phyloP scores from a whole-genome alignment of 2,329 filamentous ascomycete species.

The Myotisia sp. region DNA sequence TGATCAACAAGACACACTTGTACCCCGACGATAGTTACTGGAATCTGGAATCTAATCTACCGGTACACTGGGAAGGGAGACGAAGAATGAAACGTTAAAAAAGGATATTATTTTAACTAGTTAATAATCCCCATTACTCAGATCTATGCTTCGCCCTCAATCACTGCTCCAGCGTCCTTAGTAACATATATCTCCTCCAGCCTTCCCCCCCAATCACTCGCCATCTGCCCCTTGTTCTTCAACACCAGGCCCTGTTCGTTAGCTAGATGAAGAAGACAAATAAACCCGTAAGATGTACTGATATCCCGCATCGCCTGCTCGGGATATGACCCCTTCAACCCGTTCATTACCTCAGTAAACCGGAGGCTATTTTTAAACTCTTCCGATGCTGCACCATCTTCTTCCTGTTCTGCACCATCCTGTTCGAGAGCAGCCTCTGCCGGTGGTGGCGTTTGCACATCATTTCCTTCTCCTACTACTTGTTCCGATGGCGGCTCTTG shows the following conservation, averaged over 20 bases:
- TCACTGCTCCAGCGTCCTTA: slow-evolving; percentile 25
- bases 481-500: not conserved
- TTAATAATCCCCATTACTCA: too few relatives aligned
- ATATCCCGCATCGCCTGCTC: slow-evolving; percentile 82
- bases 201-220: slow-evolving; percentile 14
- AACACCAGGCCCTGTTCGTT: slow-evolving; percentile 85
- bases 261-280: slow-evolving; percentile 75
- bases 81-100: not conserved
- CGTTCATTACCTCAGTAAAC: slow-evolving; percentile 87
- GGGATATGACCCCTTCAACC: slow-evolving; percentile 71
- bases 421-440: slow-evolving; percentile 24
- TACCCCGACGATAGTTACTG: too few relatives aligned
- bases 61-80: too few relatives aligned
- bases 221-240: slow-evolving; percentile 37
- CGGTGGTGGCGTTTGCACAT: slow-evolving; percentile 15
- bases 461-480: not conserved
- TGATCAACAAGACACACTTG: too few relatives aligned
- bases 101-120: not conserved
- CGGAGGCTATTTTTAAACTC: slow-evolving; percentile 44
- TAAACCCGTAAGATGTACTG: slow-evolving; percentile 85
- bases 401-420: slow-evolving; percentile 23
- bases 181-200: slow-evolving; percentile 34
- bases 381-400: too few relatives aligned
- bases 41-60: too few relatives aligned
- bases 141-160: slow-evolving; percentile 11